Conservation (phyloP, 108 stramenopile genomes). For the Skeletonema marinoi region DNA sequence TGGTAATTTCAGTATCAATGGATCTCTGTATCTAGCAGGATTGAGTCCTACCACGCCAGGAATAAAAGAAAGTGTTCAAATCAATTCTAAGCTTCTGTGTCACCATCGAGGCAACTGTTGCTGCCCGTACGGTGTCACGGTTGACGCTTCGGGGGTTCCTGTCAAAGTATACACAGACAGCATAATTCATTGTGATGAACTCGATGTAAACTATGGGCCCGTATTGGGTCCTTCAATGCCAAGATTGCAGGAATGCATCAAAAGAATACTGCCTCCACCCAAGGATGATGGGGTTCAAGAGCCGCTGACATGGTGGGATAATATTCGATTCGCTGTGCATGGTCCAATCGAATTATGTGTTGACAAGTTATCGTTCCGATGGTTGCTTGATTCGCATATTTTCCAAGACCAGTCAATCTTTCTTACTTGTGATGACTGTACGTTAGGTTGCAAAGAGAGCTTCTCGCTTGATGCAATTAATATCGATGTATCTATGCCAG, state of each 20-base stretch:
- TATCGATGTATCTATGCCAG: constrained; percentile 44
- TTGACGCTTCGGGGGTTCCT: constrained; percentile 42
- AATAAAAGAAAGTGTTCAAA: constrained; percentile 14
- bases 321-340: constrained; percentile 51
- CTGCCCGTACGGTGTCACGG: constrained; percentile 39
- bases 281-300: neutral
- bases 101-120: constrained; percentile 26
- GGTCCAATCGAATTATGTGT: constrained; percentile 29
- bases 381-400: constrained; percentile 46
- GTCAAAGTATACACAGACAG: constrained; percentile 47
- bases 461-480: constrained; percentile 35
- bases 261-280: constrained; percentile 48
- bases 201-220: constrained; percentile 34
- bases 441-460: constrained; percentile 15
- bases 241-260: constrained; percentile 32
- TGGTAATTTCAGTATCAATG: constrained; percentile 27
- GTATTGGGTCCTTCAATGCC: constrained; percentile 42
- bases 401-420: constrained; percentile 35
- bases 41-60: constrained; percentile 42
- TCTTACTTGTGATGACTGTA: constrained; percentile 23
- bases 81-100: constrained; percentile 22
- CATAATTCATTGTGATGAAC: constrained; percentile 15
- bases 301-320: constrained; percentile 59
- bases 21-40: constrained; percentile 30
- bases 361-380: constrained; percentile 34